These are phyloP conservation scores for Penicillium sp. DNA, from an alignment of 2,329 filamentous ascomycete genomes.

Conservation along the genomic window DNA sequence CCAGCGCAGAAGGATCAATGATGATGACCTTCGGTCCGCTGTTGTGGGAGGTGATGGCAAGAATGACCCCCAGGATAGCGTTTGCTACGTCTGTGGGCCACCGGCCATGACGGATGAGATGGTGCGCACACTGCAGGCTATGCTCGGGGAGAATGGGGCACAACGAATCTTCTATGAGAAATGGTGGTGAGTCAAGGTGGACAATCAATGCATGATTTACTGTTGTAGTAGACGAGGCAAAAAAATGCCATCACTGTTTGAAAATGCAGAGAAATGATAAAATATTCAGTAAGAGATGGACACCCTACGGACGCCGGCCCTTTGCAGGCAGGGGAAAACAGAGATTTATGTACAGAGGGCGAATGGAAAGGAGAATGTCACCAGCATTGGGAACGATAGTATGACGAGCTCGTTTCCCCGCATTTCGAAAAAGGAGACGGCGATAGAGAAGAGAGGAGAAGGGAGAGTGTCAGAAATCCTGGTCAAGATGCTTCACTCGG, in stretches of 20 bases:
- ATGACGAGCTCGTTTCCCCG: constrained; percentile 7
- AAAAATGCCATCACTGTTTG: too few relatives aligned
- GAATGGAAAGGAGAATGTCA: constrained; percentile 6
- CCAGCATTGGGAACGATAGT: constrained; percentile 13
- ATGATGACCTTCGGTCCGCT: constrained; percentile 36
- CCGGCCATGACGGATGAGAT: constrained; percentile 67
- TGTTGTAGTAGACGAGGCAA: too few relatives aligned
- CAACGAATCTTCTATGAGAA: constrained; percentile 58
- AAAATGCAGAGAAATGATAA: too few relatives aligned
- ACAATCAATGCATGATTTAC: too few relatives aligned
- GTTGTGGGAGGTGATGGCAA: constrained; percentile 31
- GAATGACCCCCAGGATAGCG: constrained; percentile 35
- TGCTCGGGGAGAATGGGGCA: constrained; percentile 44
- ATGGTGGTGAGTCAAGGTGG: constrained; percentile 66
- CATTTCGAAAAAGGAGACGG: constrained; percentile 1
- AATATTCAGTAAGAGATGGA: constrained; percentile 19
- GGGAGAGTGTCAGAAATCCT: too few relatives aligned
- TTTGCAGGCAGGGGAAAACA: constrained; percentile 19
- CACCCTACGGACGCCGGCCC: constrained; percentile 20
- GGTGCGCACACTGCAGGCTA: constrained; percentile 43
- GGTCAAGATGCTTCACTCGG: constrained; percentile 16
- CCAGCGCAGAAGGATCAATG: constrained; percentile 35
- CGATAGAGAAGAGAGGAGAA: neutral
- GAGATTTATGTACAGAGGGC: constrained; percentile 24
- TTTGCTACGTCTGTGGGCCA: constrained; percentile 67